Conservation (phyloP, 164 flowering plant species). For the Sedum album region DNA sequence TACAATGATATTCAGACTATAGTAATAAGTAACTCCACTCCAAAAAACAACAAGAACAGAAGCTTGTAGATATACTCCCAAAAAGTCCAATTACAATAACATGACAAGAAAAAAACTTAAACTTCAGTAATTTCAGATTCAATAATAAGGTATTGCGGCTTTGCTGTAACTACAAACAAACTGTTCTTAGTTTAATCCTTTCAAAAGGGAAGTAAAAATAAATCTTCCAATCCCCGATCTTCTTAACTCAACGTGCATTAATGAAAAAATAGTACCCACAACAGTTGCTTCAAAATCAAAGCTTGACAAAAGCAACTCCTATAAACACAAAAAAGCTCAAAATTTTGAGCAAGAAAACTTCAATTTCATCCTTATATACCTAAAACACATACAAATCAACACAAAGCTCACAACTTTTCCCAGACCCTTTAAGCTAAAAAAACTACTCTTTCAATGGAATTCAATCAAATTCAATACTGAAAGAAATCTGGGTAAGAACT, state of each 20-base stretch:
- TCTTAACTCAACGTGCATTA: background rate
- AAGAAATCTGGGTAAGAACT: background rate
- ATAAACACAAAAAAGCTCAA: background rate
- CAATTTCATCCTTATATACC: background rate
- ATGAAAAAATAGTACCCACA: background rate
- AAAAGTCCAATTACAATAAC: background rate
- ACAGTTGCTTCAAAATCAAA: background rate
- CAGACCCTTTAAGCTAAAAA: background rate
- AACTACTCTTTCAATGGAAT: background rate
- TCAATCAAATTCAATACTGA: background rate
- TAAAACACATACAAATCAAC: background rate
- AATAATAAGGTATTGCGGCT: background rate
- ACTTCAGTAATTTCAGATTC: background rate
- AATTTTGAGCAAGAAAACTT: background rate
- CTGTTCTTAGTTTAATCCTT: background rate
- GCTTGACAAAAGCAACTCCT: background rate
- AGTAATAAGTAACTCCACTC: background rate
- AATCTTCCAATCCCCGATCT: background rate
- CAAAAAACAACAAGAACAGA: background rate
- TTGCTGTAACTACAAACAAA: background rate
- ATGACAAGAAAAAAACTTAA: background rate
- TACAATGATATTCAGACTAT: constrained; percentile 7
- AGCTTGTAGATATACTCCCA: background rate
- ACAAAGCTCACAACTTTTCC: background rate
- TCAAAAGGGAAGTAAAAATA: background rate